These are phyloP conservation scores for Punica granatum DNA, from an alignment of 345 rosid species.

Conservation along the genomic window DNA sequence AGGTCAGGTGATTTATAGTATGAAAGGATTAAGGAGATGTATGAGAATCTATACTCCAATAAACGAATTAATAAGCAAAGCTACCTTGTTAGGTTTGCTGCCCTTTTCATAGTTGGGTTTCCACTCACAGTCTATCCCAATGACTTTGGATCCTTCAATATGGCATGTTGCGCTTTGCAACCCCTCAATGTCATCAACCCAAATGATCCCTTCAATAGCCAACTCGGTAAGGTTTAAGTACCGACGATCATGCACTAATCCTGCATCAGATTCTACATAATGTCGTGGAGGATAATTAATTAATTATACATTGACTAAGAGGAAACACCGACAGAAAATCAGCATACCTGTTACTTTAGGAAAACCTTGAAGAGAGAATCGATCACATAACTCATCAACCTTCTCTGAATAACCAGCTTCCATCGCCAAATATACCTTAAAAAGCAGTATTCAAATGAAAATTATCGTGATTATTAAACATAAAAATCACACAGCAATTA, in stretches of 20 bases:
- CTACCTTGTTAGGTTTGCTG: constrained; percentile 69
- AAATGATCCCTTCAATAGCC: constrained; percentile 47
- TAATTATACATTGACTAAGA: neutral
- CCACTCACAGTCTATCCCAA: constrained; percentile 95
- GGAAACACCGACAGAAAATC: neutral
- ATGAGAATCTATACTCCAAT: neutral
- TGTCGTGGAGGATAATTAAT: constrained; percentile 11
- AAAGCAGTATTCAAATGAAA: constrained; percentile 1
- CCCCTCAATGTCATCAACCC: constrained; percentile 71
- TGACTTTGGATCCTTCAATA: constrained; percentile 67
- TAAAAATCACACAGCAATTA: no score
- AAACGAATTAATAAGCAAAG: neutral
- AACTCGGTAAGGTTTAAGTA: constrained; percentile 63
- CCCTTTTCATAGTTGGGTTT: constrained; percentile 83
- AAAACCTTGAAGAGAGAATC: constrained; percentile 75
- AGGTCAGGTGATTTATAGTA: neutral
- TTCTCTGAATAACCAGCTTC: constrained; percentile 95
- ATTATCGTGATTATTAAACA: no score
- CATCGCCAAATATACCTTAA: constrained; percentile 91
- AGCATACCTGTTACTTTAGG: constrained; percentile 43
- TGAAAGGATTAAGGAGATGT: neutral
- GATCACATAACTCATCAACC: constrained; percentile 78
- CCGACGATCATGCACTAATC: constrained; percentile 22
- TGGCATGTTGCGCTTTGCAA: constrained; percentile 42
- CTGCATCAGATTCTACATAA: constrained; percentile 47